Base-by-base conservation (phyloP, 208 protist species). In the Acanthamoeba rhysodes region DNA sequence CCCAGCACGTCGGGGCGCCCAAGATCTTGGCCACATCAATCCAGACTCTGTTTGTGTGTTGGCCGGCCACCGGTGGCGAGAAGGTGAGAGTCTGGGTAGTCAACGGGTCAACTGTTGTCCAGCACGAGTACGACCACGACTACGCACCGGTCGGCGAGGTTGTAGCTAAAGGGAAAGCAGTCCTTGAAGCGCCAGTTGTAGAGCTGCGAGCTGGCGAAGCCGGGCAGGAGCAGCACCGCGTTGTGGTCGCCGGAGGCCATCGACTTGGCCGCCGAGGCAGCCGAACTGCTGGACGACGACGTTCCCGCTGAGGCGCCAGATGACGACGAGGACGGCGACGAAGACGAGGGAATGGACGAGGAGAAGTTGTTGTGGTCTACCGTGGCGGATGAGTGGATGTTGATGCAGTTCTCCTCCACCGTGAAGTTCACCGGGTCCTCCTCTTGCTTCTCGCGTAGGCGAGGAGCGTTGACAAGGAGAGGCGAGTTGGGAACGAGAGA, bases 191-290 rank as follows among this genome's bases (percentile, higher is more conserved):
- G 72, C 72, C 72, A 80, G 29, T 80, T 80, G 72, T 50, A 80
- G 72, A 80, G 72, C 72, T 80, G 72, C 4, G 72, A 50, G 72
- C 72, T 80, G 37, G 72, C 72, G 22, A 80, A 80, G 0, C 72
- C 72, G 34, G 59, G 82, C 6, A 90, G 59, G 5, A 68, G 20
- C 50, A 68, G 34, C 27, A 62, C 82, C 24, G 59, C 59, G 50
- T 70, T 90, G 82, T 90, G 82, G 50, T 90, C 82, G 4, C 82
- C 82, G 8, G 82, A 87, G 78, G 37, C 78, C 78, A 18, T 87
- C 0, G 41, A 87, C 12, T 87, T 32, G 48, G 18, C 78, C 22
- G 59, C 59, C 6, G 59, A 20, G 59, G 59, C 59, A 14, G 16
- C 14, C 50, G 50, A 27, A 74, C 37, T 32, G 78, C 20, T 53